phyloP scores from a whole-genome alignment of 768 basidiomycete species.

The Hebeloma cylindrosporum region DNA sequence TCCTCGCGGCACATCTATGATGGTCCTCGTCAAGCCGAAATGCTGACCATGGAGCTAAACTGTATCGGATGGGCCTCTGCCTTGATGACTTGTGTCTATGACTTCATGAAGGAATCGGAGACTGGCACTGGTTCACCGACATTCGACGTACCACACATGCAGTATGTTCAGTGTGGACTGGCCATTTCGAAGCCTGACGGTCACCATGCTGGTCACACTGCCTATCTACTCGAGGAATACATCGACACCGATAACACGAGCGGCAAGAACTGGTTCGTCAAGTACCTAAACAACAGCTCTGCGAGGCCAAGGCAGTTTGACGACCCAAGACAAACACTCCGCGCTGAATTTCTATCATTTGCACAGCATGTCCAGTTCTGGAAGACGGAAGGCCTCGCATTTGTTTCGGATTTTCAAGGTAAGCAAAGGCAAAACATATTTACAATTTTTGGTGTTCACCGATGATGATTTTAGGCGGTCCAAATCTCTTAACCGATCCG shows the following conservation, averaged over 20 bases:
- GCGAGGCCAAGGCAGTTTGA: constrained; percentile 3
- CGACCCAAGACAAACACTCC: constrained; percentile 1
- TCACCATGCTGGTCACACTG: too few species aligned
- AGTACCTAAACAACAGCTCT: constrained; percentile 26
- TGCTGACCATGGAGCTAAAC: constrained; percentile 12
- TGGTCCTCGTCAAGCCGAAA: constrained; percentile 3
- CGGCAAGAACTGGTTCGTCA: constrained; percentile 17
- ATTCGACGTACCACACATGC: neutral
- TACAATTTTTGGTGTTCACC: neutral
- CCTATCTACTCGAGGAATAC: constrained; percentile 14
- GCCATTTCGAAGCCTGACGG: neutral
- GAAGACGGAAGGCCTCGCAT: constrained; percentile 19
- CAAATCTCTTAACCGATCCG: constrained; percentile 20
- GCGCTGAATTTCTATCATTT: constrained; percentile 24
- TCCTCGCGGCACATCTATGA: constrained; percentile 1
- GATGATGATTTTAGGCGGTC: constrained; percentile 10
- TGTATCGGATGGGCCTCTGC: constrained; percentile 7
- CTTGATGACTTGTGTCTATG: constrained; percentile 7
- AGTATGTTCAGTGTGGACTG: neutral
- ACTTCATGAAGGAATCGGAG: constrained; percentile 1
- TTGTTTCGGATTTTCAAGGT: constrained; percentile 30
- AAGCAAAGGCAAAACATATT: neutral
- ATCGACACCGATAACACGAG: constrained; percentile 5
- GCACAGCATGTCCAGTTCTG: constrained; percentile 25
- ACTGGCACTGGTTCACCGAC: neutral